Evolutionary conservation across 345 rosid species (phyloP).

Genomic region (Melaleuca alternifolia): DNA sequence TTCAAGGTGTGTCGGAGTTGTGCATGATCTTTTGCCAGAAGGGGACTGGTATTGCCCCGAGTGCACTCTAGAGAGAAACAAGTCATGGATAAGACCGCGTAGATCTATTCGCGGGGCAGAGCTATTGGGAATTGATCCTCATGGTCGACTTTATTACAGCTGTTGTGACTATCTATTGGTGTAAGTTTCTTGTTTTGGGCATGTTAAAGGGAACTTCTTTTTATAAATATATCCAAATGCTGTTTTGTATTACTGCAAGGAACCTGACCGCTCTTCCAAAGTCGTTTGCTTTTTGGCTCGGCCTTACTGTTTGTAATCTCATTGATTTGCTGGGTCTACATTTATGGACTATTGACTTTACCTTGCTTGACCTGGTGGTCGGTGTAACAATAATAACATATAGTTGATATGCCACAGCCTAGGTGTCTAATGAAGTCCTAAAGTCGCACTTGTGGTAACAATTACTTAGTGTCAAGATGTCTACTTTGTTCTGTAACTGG

Average conservation of each 20-base stretch:
- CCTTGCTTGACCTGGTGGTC: background rate
- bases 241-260: background rate
- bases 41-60: slow-evolving; percentile 99
- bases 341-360: background rate
- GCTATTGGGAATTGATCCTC: slow-evolving; percentile 66
- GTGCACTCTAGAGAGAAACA: slow-evolving; percentile 53
- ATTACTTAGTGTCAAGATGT: background rate
- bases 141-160: slow-evolving; percentile 61
- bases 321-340: background rate
- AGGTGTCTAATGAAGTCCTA: background rate
- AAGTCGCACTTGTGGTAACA: background rate
- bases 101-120: slow-evolving; percentile 85
- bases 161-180: slow-evolving; percentile 83
- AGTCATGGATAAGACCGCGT: slow-evolving; percentile 42
- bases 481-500: background rate
- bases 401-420: background rate
- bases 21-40: slow-evolving; percentile 71
- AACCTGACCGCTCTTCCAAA: background rate
- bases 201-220: background rate
- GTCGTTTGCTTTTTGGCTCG: background rate
- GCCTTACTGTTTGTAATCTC: background rate
- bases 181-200: slow-evolving; percentile 47
- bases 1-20: slow-evolving; percentile 90
- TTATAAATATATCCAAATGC: background rate
- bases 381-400: background rate